Base-by-base conservation (phyloP, 2,329 filamentous ascomycete species). In the Lasiodiplodia hormozganensis region DNA sequence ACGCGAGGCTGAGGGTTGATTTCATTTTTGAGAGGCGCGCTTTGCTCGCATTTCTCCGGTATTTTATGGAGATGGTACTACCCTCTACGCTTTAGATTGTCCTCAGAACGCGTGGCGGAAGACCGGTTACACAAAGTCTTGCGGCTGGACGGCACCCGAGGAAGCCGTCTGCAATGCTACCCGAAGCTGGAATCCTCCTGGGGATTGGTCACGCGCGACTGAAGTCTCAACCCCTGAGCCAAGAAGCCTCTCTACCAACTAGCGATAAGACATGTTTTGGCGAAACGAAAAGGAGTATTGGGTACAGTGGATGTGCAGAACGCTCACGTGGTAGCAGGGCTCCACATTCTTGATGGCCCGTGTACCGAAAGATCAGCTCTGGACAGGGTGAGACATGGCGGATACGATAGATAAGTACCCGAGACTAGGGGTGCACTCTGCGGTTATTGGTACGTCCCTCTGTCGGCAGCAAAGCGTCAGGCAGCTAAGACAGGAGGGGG, bases 331-430 rank as follows among this genome's bases (percentile, higher is more conserved):
- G 43, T 47, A 47, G 14, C 8, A n/a, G n/a, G 43, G 43, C 43
- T 47, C 43, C 43, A 47, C 43, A 47, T 18, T 47, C 25, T 10
- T 21, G 51, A 53, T 53, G 51, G 51, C 5, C 51, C 51, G 51
- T 53, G 51, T 53, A 23, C 51, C 51, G 21, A n/a, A 25, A 53
- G 51, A 53, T 53, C 21, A 53, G 21, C 51, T 25, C 51, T 14
- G 21, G 51, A 2, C 21, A 53, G 51, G 51, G 43, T 21, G 11
- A 47, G 43, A 47, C 43, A 47, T n/a, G 43, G 21, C 18, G 40
- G 43, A 47, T 47, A 53, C 21, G 51, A 25, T 53, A 25, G 51
- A 53, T 53, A 53, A 53, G 21, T 53, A 53, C 51, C 51, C 51
- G 51, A 53, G 23, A 28, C 51, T 53, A 28, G 23, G 25, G 51